Conservation (phyloP, 1,284 basidiomycete genomes). For the Cutaneotrichosporon sp. region DNA sequence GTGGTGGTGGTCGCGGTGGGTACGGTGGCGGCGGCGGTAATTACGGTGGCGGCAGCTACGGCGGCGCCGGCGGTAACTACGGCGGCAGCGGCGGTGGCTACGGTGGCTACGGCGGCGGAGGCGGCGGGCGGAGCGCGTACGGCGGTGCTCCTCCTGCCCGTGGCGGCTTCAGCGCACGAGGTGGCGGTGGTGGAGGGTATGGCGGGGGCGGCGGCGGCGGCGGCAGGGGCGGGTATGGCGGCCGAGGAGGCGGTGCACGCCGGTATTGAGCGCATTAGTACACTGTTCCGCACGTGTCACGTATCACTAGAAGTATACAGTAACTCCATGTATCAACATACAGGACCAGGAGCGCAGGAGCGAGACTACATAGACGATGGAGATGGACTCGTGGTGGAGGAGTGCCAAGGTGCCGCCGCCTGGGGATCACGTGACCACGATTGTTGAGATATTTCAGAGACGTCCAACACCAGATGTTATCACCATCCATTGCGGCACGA, state of each 20-base stretch:
- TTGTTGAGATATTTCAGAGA: not conserved
- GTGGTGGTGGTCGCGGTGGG: slow-evolving; percentile 31
- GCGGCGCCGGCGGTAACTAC: slow-evolving; percentile 24
- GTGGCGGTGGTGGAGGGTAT: not conserved
- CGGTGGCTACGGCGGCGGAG: slow-evolving; percentile 31
- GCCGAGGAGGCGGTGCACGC: too few species aligned
- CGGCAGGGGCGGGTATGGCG: not conserved
- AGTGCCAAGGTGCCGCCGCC: too few species aligned
- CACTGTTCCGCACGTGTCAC: too few species aligned
- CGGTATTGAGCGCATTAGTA: too few species aligned
- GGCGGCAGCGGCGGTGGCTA: slow-evolving; percentile 50
- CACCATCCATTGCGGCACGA: not conserved
- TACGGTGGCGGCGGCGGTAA: not conserved
- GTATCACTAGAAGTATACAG: not conserved
- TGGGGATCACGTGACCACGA: slow-evolving; percentile 1
- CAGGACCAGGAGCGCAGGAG: too few species aligned
- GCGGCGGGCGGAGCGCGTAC: slow-evolving; percentile 3
- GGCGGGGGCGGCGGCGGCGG: not conserved
- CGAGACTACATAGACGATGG: too few species aligned
- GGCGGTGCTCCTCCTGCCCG: not conserved
- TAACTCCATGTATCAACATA: not conserved
- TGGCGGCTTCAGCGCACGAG: not conserved
- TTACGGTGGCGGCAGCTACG: not conserved
- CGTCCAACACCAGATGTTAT: not conserved
- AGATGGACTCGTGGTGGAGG: too few species aligned